phyloP scores from a whole-genome alignment of 2,329 filamentous ascomycete genomes.

The Penicillium crustosum region DNA sequence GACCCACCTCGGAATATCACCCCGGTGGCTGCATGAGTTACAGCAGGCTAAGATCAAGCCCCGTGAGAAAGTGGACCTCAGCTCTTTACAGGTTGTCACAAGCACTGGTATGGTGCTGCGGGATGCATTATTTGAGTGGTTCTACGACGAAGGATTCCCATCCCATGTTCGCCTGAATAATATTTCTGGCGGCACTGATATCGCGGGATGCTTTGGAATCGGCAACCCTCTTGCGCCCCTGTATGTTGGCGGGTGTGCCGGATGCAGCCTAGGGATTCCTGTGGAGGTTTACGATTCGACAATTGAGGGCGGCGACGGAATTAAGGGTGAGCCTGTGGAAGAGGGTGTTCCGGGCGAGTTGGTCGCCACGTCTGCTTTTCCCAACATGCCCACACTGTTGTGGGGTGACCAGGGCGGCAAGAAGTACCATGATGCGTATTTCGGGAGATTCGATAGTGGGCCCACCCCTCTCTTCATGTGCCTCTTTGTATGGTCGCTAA shows the following conservation, averaged over 20 bases:
- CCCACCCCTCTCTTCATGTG: neutral
- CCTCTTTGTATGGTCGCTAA: neutral
- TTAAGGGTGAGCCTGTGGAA: conserved; percentile 52
- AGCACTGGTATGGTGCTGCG: conserved; percentile 82
- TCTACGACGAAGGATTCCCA: conserved; percentile 72
- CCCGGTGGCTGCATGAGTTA: conserved; percentile 73
- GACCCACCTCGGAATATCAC: conserved; percentile 73
- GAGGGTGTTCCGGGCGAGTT: conserved; percentile 71
- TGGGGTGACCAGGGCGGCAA: conserved; percentile 55
- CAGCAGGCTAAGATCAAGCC: conserved; percentile 64
- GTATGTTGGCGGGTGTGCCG: conserved; percentile 57
- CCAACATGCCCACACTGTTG: conserved; percentile 70
- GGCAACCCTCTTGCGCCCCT: conserved; percentile 69
- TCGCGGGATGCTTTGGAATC: conserved; percentile 30
- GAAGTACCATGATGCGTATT: conserved; percentile 49
- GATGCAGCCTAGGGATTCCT: conserved; percentile 52
- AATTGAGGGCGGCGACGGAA: conserved; percentile 27
- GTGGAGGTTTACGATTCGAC: conserved; percentile 60
- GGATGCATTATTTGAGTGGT: conserved; percentile 76
- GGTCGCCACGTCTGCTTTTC: conserved; percentile 69
- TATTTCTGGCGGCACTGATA: conserved; percentile 35
- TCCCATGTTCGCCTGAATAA: conserved; percentile 59
- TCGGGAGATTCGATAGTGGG: conserved; percentile 22
- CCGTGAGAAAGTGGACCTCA: conserved; percentile 62
- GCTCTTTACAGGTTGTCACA: conserved; percentile 60